These are phyloP conservation scores for Pseudogymnoascus sp. DNA, from an alignment of 2,329 filamentous ascomycete species.

Conservation along the genomic window DNA sequence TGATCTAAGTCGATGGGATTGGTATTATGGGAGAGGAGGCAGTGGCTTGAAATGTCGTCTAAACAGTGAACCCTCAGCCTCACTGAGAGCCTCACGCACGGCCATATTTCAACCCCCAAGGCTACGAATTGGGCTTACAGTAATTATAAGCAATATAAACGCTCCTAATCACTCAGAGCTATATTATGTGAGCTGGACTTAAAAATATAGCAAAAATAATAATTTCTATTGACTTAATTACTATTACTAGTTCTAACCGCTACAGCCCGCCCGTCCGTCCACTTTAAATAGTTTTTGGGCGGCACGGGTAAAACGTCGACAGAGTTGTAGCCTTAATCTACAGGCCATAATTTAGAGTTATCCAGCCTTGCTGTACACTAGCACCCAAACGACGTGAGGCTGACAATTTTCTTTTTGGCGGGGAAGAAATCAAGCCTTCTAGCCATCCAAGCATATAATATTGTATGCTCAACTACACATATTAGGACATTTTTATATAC, in stretches of 20 bases:
- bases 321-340: not conserved
- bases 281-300: not conserved
- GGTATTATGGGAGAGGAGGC: not conserved
- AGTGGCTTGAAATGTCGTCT: not conserved
- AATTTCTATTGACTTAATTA: not conserved
- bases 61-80: not conserved
- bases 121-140: not conserved
- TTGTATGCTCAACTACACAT: not conserved
- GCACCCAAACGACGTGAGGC: not conserved
- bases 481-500: conserved; percentile 3
- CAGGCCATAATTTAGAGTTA: not conserved
- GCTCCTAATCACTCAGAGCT: not conserved
- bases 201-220: not conserved
- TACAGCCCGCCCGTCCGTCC: not conserved
- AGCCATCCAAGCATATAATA: not conserved
- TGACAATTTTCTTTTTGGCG: conserved; percentile 11
- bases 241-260: not conserved
- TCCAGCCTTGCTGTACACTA: not conserved
- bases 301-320: not conserved
- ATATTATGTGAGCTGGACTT: not conserved
- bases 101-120: not conserved
- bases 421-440: conserved; percentile 9
- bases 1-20: not conserved
- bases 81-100: not conserved
- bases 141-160: not conserved